Percentiles rank a stretch among this genome's conserved stretches.
phyloP scores from a whole-genome alignment of 2,329 filamentous ascomycete genomes.

The Myriosclerotinia duriaeana region DNA sequence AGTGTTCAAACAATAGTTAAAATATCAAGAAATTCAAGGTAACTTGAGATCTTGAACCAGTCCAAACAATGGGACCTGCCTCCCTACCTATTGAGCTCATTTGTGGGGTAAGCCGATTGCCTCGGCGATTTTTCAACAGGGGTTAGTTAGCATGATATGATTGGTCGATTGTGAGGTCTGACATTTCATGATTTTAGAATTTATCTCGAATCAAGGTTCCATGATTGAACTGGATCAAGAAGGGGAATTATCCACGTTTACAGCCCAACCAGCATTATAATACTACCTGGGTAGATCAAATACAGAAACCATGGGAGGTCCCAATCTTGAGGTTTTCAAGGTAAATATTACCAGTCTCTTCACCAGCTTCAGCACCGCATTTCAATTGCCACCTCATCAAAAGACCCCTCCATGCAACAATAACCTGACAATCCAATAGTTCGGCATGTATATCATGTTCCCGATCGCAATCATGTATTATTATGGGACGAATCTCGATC shows the following conservation, averaged over 20 bases:
- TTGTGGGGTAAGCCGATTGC: conserved; percentile 16
- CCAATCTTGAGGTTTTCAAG: conserved; percentile 95
- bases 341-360: conserved; percentile 48
- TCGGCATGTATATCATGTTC: conserved; percentile 98
- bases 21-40: background rate
- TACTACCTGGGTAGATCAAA: background rate
- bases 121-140: background rate
- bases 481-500: conserved; percentile 96
- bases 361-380: conserved; percentile 1
- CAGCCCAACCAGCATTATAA: background rate
- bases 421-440: conserved; percentile 54
- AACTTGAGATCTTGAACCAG: background rate
- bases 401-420: conserved; percentile 31
- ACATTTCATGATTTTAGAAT: conserved; percentile 10
- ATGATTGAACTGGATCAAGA: background rate
- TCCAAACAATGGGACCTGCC: background rate
- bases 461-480: conserved; percentile 99
- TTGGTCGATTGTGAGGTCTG: conserved; percentile 9
- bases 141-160: conserved; percentile 1
- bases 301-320: conserved; percentile 63
- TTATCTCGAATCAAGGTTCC: background rate
- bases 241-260: background rate
- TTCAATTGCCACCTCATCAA: conserved; percentile 28
- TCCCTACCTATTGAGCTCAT: background rate
- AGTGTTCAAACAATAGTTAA: too few relatives aligned